Conservation (phyloP, 73 alveolate species). For the Diophrys appendiculata region DNA sequence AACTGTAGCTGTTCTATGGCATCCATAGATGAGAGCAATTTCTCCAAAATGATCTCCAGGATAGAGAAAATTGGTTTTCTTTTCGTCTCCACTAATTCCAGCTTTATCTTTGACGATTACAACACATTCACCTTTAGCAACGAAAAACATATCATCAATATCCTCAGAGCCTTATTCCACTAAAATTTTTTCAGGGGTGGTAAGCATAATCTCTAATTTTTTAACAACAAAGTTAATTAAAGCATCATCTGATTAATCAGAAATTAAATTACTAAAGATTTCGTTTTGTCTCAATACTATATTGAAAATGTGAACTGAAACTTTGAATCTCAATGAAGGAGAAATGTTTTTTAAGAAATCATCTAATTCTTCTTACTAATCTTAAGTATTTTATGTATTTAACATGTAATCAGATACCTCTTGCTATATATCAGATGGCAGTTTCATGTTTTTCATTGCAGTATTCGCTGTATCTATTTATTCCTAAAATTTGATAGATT, state of each 20-base stretch:
- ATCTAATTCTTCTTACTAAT: slow-evolving; percentile 42
- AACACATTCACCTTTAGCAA: slow-evolving; percentile 60
- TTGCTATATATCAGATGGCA: slow-evolving; percentile 22
- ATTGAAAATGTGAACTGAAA: slow-evolving; percentile 25
- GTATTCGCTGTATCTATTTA: slow-evolving; percentile 53
- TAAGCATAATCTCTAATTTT: slow-evolving; percentile 32
- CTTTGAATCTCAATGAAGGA: slow-evolving; percentile 25
- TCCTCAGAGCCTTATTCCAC: slow-evolving; percentile 28
- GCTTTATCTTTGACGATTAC: slow-evolving; percentile 42
- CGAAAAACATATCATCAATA: slow-evolving; percentile 36
- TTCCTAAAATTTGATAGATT: slow-evolving; percentile 40
- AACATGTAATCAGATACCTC: slow-evolving; percentile 47
- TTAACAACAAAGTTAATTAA: slow-evolving; percentile 21
- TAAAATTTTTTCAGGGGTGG: slow-evolving; percentile 53
- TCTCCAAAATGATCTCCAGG: slow-evolving; percentile 56
- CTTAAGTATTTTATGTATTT: slow-evolving; percentile 37
- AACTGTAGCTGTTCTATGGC: slow-evolving; percentile 50
- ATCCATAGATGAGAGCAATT: slow-evolving; percentile 33
- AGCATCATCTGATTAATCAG: not conserved
- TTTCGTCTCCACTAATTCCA: slow-evolving; percentile 30
- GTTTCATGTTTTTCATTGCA: slow-evolving; percentile 57
- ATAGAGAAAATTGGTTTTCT: slow-evolving; percentile 18
- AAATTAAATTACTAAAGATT: slow-evolving; percentile 14
- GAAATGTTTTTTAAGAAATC: slow-evolving; percentile 41
- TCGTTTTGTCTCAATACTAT: slow-evolving; percentile 27